Base-by-base conservation (phyloP, 1,284 basidiomycete genomes). In the Apiotrichum gracile region DNA sequence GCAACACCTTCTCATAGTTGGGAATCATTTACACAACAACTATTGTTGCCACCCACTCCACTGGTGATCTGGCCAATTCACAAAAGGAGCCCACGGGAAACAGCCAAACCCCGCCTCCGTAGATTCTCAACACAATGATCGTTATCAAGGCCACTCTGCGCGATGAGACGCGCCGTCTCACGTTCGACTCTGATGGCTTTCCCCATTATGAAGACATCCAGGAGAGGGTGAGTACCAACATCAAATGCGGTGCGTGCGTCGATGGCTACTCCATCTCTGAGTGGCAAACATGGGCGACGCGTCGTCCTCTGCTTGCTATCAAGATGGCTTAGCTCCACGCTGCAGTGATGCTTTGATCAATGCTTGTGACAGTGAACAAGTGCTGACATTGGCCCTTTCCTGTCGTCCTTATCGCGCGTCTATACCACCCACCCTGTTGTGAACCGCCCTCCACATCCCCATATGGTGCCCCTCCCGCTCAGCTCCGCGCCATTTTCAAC, bases 91-190 rank as follows among this genome's bases (percentile, higher is more conserved):
- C n/a, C n/a, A n/a, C n/a, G n/a, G n/a, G n/a, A n/a, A n/a, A n/a
- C n/a, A n/a, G n/a, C n/a, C 8, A 7, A 8, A 22, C 21, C 21
- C 21, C 22, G 22, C 22, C 13, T 13, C 22, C 39, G n/a, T 10
- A 37, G 17, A 16, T 3, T 10, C 17, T 7, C n/a, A 24, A 26
- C 31, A 41, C 1, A 42, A 64, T 66, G 62, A 70, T 76, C 54
- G 66, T 73, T 47, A 66, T 74, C 62, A 73, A 72, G 55, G 74
- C 73, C 1, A 73, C 73, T 6, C 64, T 72, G 50, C 69, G 67
- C 54, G 73, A 74, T 49, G 70, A 73, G 61, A 76, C 73, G n/a
- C 57, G 72, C 40, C 69, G 67, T 41, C 57, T 76, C 52, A 57
- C 62, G 17, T 72, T 75, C 46, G 66, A 71, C 19, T 57, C 63